These are phyloP conservation scores for Verbascum thapsus DNA, from an alignment of 257 asterid genomes.

Conservation along the genomic window DNA sequence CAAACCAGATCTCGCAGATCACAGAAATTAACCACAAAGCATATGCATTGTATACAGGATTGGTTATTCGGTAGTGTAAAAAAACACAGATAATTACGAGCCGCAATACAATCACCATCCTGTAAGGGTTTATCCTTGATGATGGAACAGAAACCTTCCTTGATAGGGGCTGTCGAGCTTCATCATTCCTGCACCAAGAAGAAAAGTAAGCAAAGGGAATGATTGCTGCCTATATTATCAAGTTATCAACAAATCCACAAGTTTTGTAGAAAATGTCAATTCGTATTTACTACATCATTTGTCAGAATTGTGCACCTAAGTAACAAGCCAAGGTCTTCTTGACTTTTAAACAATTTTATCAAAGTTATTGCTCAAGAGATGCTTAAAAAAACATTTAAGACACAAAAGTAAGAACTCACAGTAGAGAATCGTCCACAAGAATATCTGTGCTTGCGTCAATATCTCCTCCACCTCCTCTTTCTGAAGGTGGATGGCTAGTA, in stretches of 20 bases:
- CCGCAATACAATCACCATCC: conserved; percentile 80
- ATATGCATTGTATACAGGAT: conserved; percentile 78
- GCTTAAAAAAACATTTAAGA: conserved; percentile 4
- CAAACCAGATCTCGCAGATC: conserved; percentile 90
- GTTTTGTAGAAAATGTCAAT: background rate
- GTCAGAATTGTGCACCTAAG: conserved; percentile 10
- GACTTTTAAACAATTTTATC: conserved; percentile 4
- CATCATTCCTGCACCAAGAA: conserved; percentile 68
- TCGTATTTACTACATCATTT: conserved; percentile 4
- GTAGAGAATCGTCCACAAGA: conserved; percentile 47
- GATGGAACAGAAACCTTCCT: conserved; percentile 87
- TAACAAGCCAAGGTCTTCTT: conserved; percentile 6
- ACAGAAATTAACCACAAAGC: conserved; percentile 78
- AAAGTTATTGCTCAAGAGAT: background rate
- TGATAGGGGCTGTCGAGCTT: conserved; percentile 87
- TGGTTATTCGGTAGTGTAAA: conserved; percentile 75
- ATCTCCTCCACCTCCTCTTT: conserved; percentile 90
- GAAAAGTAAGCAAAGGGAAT: conserved; percentile 19
- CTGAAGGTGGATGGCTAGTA: conserved; percentile 87
- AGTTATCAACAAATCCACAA: conserved; percentile 11
- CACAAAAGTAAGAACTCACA: conserved; percentile 57
- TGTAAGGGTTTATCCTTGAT: conserved; percentile 83
- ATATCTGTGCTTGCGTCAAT: conserved; percentile 90
- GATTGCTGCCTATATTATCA: conserved; percentile 5
- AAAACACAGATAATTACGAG: conserved; percentile 71